These are phyloP conservation scores for Crithidia expoeki DNA, from an alignment of 208 protist species.

Conservation along the genomic window DNA sequence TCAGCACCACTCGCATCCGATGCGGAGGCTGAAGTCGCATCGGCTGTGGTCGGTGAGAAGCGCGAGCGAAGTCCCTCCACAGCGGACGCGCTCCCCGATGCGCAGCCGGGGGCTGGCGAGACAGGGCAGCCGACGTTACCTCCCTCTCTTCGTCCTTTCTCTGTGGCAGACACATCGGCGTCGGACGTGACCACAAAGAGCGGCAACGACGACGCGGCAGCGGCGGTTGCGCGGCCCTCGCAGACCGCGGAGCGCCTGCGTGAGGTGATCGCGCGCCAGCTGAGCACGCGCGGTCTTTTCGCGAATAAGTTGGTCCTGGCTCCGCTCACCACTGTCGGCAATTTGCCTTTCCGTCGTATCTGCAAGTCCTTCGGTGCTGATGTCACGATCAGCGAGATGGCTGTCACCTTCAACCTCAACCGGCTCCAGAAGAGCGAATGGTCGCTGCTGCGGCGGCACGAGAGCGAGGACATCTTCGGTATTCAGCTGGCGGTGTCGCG, in stretches of 20 bases:
- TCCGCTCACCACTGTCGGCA: constrained; percentile 98
- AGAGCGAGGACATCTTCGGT: constrained; percentile 95
- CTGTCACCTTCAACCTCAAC: constrained; percentile 88
- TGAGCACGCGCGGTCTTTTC: constrained; percentile 68
- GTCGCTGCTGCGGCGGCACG: constrained; percentile 94
- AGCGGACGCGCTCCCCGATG: no score
- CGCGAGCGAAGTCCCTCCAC: constrained; percentile 20
- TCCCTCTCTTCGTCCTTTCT: no score
- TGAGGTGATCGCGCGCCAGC: constrained; percentile 43
- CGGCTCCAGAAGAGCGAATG: constrained; percentile 89
- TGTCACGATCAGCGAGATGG: constrained; percentile 97
- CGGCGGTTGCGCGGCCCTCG: constrained; percentile 2
- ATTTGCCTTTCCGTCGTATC: constrained; percentile 96
- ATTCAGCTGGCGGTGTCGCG: constrained; percentile 90
- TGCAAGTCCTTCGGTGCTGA: constrained; percentile 93
- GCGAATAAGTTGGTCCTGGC: constrained; percentile 94
- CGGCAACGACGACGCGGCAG: constrained; percentile 22
- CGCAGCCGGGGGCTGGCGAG: no score
- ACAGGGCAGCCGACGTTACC: no score
- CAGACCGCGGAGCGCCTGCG: constrained; percentile 42
- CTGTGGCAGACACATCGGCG: neutral
- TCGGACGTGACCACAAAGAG: constrained; percentile 27
- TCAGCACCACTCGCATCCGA: neutral
- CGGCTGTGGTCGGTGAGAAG: constrained; percentile 14
- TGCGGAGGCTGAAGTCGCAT: neutral